Evolutionary conservation across 2,329 filamentous ascomycete species (phyloP), one percentile per base, ranked within the genome.

Genomic region (Sordariomycetes sp.): DNA sequence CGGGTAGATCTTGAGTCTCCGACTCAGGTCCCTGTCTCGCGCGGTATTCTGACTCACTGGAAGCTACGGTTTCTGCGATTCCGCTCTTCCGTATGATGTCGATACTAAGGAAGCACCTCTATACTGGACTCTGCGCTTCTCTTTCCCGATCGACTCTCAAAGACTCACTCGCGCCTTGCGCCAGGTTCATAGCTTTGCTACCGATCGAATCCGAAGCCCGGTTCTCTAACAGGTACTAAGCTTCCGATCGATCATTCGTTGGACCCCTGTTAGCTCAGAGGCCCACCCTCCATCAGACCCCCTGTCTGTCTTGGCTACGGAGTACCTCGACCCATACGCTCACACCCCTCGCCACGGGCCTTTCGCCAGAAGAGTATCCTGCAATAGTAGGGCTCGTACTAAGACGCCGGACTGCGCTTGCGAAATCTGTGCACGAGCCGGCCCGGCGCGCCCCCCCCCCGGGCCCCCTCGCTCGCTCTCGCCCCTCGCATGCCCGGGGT

Each of bases 1-100:
- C 55, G 55, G 55, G 55, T 56, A 56, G 52, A 56, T 56, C 45
- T 25, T 24, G n/a, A 48, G 25, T 6, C 22, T 13, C 55, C 45
- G 55, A 32, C 50, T n/a, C 48, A 36, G 50, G 50, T 51, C 35
- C 45, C 32, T 56, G 45, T 20, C 4, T 20, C 45, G 28, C 28
- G 3, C 28, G 45, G n/a, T 20, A 50, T 20, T 52, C 45, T 5
- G 20, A 25, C 55, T 24, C 48, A 22, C 34, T 34, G 45, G 54
- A 17, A 10, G 48, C 48, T n/a, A 24, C n/a, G 17, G 48, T 52
- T 56, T 52, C 55, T 45, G 24, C 45, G 55, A 32, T 56, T 56
- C 50, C 24, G 20, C 45, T 50, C n/a, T 50, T 7, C 45, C 45
- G 45, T 50, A 50, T 22, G 45, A 50, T 24, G 22, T 50, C 45